Conservation (phyloP, 176 grass and related monocot species). For the Carex myosuroides region DNA sequence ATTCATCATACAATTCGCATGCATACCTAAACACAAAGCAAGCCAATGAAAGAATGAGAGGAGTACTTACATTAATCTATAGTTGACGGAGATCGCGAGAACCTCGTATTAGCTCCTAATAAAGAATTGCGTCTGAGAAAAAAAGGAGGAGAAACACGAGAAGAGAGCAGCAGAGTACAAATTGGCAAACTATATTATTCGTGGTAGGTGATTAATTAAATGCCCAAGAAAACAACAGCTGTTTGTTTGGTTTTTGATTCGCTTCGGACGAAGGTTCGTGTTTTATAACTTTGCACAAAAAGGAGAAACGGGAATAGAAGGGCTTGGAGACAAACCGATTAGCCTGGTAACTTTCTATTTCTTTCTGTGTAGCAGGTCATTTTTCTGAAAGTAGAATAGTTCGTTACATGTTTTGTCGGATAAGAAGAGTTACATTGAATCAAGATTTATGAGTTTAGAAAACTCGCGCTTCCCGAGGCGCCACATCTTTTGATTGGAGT, state of each 20-base stretch:
- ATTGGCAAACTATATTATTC: conserved; percentile 1
- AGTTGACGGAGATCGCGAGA: not conserved
- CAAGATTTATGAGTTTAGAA: not conserved
- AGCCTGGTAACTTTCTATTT: not conserved
- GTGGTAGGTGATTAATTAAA: not conserved
- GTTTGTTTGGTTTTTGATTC: not conserved
- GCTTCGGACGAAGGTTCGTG: not conserved
- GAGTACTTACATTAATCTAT: not conserved
- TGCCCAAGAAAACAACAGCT: not conserved
- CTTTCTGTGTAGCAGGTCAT: not conserved
- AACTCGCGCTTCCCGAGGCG: conserved; percentile 22
- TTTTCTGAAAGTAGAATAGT: not conserved
- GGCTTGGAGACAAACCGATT: not conserved
- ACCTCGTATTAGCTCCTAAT: not conserved
- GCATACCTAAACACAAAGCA: not conserved
- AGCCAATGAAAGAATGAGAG: not conserved
- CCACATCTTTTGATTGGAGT: conserved; percentile 12
- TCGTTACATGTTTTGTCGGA: not conserved
- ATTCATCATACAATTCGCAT: not conserved
- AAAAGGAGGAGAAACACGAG: not conserved
- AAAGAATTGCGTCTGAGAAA: conserved; percentile 1
- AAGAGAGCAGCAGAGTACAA: not conserved
- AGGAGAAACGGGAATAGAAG: not conserved
- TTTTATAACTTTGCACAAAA: not conserved
- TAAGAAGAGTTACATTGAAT: not conserved